These are phyloP conservation scores for Tetrapyrgos nigripes DNA, from an alignment of 1,284 basidiomycete species.

Conservation along the genomic window DNA sequence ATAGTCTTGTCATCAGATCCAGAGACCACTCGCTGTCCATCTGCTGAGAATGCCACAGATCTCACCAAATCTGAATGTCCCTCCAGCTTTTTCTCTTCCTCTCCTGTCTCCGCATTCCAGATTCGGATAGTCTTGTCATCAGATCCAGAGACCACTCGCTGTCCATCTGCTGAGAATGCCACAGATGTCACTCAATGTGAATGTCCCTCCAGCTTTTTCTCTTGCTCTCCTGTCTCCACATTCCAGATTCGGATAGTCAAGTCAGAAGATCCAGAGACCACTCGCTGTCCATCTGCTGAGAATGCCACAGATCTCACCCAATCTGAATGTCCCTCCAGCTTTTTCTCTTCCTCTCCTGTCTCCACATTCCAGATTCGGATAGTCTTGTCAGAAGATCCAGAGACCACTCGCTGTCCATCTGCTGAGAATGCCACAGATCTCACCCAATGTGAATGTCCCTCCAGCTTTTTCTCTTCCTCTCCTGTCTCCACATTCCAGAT, in stretches of 20 bases:
- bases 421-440: constrained; percentile 25
- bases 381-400: constrained; percentile 31
- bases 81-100: not conserved
- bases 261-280: not conserved
- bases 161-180: constrained; percentile 20
- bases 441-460: constrained; percentile 16
- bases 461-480: not conserved
- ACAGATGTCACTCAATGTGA: constrained; percentile 12
- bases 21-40: too few species aligned
- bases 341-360: not conserved
- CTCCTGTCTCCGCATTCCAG: constrained; percentile 15
- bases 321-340: not conserved
- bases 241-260: not conserved
- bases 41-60: too few species aligned
- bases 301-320: not conserved
- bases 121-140: constrained; percentile 27
- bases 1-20: too few species aligned
- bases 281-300: not conserved
- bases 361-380: too few species aligned
- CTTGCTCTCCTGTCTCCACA: not conserved
- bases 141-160: constrained; percentile 31
- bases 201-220: constrained; percentile 14
- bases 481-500: constrained; percentile 1
- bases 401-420: constrained; percentile 27
- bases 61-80: too few species aligned